A percentile compares a stretch with the other conserved stretches of the same genome.
These are phyloP conservation scores for Mucor indicus DNA, from an alignment of 371 early-diverging fungal genomes.

Conservation along the genomic window DNA sequence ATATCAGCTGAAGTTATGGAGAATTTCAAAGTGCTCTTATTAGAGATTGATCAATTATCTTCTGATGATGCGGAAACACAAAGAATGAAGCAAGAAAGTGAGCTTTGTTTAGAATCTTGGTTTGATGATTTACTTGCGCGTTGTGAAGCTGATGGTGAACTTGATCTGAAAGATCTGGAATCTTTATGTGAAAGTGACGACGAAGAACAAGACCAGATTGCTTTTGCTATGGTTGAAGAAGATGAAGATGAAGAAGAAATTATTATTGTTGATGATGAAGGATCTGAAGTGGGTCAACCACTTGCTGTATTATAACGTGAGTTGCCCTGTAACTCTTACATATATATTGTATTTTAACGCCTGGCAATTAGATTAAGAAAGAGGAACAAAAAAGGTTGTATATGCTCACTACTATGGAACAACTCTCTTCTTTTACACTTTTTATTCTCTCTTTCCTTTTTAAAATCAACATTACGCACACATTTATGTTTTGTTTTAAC, in stretches of 20 bases:
- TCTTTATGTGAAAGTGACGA: conserved; percentile 19
- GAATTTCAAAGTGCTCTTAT: conserved; percentile 38
- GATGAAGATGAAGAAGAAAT: conserved; percentile 17
- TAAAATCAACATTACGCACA: no score
- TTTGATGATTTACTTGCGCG: conserved; percentile 44
- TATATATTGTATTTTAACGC: no score
- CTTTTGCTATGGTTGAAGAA: conserved; percentile 12
- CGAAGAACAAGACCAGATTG: conserved; percentile 24
- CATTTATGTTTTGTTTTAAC: no score
- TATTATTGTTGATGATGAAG: conserved; percentile 19
- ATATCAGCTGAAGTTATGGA: conserved; percentile 42
- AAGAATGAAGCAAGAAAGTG: conserved; percentile 39
- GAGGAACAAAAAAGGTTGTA: no score
- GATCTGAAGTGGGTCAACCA: conserved; percentile 9
- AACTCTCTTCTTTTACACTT: no score
- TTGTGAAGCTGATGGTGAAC: conserved; percentile 44
- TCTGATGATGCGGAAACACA: conserved; percentile 22
- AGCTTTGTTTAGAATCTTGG: conserved; percentile 41
- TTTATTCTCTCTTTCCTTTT: no score
- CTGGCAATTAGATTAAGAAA: no score
- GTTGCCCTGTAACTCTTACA: no score
- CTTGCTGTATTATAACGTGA: conserved; percentile 12
- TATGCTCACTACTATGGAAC: no score
- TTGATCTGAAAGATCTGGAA: conserved; percentile 22
- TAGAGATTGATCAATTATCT: conserved; percentile 27